Percentiles rank a stretch among this genome's conserved stretches.
Conservation (phyloP, 2,329 filamentous ascomycete species). For the Fonsecaea multimorphosa region DNA sequence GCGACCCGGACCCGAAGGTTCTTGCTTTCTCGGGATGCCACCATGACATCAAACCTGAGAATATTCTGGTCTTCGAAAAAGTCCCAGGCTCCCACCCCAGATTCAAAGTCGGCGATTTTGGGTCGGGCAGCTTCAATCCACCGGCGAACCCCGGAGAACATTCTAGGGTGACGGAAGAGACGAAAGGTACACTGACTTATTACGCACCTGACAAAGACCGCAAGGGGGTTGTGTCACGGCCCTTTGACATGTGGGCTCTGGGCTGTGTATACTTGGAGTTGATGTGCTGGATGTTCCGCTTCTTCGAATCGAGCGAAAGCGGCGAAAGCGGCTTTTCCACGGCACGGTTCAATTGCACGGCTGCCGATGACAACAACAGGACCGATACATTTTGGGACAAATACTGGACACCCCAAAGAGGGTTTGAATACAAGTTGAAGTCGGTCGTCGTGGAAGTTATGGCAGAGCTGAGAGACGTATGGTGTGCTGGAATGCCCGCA, state of each 20-base stretch:
- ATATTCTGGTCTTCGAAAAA: not conserved
- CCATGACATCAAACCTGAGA: not conserved
- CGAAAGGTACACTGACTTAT: not conserved
- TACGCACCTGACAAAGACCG: no score
- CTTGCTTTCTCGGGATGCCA: not conserved
- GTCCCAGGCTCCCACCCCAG: not conserved
- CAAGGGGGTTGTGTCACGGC: no score
- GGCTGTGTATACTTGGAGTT: no score
- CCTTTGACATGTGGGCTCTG: no score
- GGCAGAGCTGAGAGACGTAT: not conserved
- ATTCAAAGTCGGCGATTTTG: not conserved
- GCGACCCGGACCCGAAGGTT: not conserved
- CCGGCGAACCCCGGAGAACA: not conserved
- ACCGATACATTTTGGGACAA: not conserved
- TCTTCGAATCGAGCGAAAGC: no score
- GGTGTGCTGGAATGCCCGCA: not conserved
- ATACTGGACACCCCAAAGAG: not conserved
- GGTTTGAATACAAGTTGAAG: not conserved
- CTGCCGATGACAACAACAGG: no score
- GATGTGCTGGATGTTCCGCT: no score
- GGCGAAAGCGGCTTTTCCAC: no score
- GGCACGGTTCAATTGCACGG: no score
- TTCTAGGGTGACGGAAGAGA: not conserved
- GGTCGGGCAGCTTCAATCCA: not conserved
- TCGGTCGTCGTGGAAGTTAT: not conserved